Evolutionary conservation across 1,284 basidiomycete genomes (phyloP), one percentile per base, ranked within the genome.

Genomic region (Stereum hirsutum): DNA sequence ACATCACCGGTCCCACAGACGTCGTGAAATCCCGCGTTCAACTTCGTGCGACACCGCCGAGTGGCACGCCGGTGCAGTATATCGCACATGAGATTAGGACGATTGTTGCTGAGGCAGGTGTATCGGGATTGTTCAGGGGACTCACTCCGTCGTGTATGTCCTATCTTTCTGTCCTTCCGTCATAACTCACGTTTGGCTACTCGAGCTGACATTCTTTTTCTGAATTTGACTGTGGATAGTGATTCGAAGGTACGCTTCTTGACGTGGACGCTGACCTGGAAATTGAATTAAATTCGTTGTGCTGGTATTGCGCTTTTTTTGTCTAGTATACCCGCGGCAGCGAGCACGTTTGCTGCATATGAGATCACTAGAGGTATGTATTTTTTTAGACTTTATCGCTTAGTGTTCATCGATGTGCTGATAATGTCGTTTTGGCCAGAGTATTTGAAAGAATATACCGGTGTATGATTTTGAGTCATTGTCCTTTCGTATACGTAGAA

Each of bases 11-110:
- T 4, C 23, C 43, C 30, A 1, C 45, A 89, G 92, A 97, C 53
- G 89, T 96, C 3, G 77, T 95, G 39, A 97, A 97, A 67, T 91
- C 88, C 2, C 79, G 91, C 27, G 72, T 96, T 8, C 93, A 97
- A 56, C 74, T 94, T 15, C 79, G 89, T 0, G 60, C 75, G 1
- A 75, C 69, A 8, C 91, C 93, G 0, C 91, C 92, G 0, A 70
- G 66, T 17, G 79, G 80, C 6, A 86, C 81, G 4, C 86, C 89
- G 7, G 74, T 88, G 40, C 87, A 82, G 47, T 96, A 96, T 57
- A 89, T 97, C 41, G 67, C 70, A 2, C 63, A 69, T 34, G 91
- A 95, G 54, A 57, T 93, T 35, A 70, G 64, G 42, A 59, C 69
- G 0, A 78, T 95, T 36, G 65, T 93, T 4, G 60, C 67, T 10